phyloP scores from a whole-genome alignment of 352 stramenopile species.

The Discostella stelligera region DNA sequence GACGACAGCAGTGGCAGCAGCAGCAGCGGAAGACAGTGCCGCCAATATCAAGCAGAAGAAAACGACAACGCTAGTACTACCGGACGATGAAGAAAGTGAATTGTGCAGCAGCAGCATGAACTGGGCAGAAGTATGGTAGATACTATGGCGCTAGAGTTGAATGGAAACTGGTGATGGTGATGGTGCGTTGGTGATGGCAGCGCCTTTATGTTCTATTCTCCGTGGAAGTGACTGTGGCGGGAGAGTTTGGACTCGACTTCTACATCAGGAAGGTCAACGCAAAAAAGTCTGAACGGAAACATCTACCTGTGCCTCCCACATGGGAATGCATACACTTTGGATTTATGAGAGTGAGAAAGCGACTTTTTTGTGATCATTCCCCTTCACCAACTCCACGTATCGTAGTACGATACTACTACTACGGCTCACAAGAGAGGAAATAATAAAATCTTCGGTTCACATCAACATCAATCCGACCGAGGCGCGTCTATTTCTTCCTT shows the following conservation, averaged over 20 bases:
- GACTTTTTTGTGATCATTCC: background rate
- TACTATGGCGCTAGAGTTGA: too few relatives aligned
- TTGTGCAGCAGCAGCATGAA: background rate
- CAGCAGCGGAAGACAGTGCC: background rate
- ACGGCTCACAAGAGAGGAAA: too few relatives aligned
- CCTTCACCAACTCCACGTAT: background rate
- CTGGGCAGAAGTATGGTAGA: background rate
- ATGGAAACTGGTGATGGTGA: background rate
- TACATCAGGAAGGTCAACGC: background rate
- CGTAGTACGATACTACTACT: too few relatives aligned
- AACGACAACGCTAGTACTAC: background rate
- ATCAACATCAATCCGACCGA: too few relatives aligned
- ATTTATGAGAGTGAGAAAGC: background rate
- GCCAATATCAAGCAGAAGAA: background rate
- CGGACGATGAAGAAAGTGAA: background rate
- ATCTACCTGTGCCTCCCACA: background rate
- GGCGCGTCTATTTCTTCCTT: too few relatives aligned
- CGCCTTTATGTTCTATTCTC: too few relatives aligned
- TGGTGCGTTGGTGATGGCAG: background rate
- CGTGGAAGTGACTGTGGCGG: too few relatives aligned
- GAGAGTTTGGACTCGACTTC: background rate
- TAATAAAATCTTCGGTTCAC: too few relatives aligned
- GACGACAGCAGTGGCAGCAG: too few relatives aligned
- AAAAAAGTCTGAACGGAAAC: background rate
- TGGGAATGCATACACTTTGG: background rate